Evolutionary conservation across 1,284 basidiomycete genomes (phyloP).

Genomic region (Ceratobasidium sp.): DNA sequence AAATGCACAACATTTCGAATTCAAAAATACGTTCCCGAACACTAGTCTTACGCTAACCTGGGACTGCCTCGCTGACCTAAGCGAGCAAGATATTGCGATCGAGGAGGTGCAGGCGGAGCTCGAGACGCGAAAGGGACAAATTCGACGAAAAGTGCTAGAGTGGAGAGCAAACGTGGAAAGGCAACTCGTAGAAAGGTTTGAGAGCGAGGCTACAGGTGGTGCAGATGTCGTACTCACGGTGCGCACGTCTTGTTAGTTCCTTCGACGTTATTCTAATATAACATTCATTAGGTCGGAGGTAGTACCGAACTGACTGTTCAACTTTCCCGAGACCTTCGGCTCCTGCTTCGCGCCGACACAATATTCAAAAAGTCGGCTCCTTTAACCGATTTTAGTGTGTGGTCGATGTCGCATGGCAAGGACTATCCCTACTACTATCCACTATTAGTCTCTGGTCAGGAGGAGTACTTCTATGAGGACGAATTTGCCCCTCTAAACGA

Average conservation of each 20-base stretch:
- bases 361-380: background rate
- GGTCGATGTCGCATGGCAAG: background rate
- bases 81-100: slow-evolving; percentile 3
- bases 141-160: background rate
- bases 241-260: background rate
- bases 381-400: background rate
- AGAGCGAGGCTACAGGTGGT: background rate
- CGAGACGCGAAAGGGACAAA: background rate
- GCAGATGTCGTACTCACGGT: background rate
- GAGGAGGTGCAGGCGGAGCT: slow-evolving; percentile 5
- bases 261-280: background rate
- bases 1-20: background rate
- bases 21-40: background rate
- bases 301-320: background rate
- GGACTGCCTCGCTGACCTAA: slow-evolving; percentile 7
- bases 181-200: background rate
- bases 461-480: no score
- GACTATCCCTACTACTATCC: background rate
- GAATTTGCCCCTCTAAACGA: background rate
- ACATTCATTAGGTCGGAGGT: background rate
- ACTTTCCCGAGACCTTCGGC: slow-evolving; percentile 1
- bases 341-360: slow-evolving; percentile 31
- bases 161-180: slow-evolving; percentile 1
- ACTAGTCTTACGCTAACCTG: background rate
- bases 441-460: background rate